phyloP scores from a whole-genome alignment of 148 eudicot genomes.

The Polygonum aviculare region DNA sequence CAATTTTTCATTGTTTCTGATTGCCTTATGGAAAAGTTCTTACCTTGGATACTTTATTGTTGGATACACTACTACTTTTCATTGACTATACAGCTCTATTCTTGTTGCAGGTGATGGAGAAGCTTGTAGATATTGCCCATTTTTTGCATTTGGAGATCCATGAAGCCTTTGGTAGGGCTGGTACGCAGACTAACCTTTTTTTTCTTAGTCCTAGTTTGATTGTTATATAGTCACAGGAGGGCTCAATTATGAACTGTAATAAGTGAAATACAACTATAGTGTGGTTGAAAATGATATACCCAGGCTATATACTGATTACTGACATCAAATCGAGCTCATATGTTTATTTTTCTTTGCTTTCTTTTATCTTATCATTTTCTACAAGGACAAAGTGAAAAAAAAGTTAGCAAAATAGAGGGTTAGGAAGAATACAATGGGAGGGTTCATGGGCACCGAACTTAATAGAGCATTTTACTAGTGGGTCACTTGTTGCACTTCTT shows the following conservation, averaged over 20 bases:
- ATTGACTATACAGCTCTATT: not conserved
- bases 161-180: conserved; percentile 71
- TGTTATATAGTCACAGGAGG: not conserved
- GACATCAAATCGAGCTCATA: not conserved
- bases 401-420: not conserved
- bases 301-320: not conserved
- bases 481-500: not conserved
- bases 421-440: not conserved
- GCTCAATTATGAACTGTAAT: not conserved
- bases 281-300: not conserved
- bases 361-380: not conserved
- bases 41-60: not conserved
- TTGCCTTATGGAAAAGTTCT: not conserved
- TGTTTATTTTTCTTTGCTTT: not conserved
- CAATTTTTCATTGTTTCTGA: not conserved
- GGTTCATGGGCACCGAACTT: not conserved
- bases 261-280: not conserved
- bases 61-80: not conserved
- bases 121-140: conserved; percentile 87
- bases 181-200: conserved; percentile 33
- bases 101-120: conserved; percentile 84
- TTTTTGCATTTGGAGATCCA: conserved; percentile 79
- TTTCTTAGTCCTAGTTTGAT: not conserved
- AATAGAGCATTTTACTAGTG: not conserved
- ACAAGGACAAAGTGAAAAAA: not conserved